phyloP scores from a whole-genome alignment of 345 rosid species.

The Populus alba region DNA sequence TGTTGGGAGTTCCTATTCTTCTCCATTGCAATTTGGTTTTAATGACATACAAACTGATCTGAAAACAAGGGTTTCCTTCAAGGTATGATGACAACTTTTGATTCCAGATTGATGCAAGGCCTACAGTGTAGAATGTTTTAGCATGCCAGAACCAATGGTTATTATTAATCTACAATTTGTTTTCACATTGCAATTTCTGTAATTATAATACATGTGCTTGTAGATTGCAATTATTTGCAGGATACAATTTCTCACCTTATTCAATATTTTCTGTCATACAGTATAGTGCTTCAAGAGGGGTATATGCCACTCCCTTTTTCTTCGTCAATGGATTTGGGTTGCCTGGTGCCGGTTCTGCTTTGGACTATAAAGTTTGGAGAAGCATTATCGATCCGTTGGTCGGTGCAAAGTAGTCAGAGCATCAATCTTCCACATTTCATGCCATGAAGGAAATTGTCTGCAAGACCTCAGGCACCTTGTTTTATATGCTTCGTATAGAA shows the following conservation, averaged over 20 bases:
- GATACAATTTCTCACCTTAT: neutral
- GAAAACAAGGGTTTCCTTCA: slow-evolving; percentile 71
- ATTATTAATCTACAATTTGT: neutral
- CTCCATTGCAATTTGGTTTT: slow-evolving; percentile 56
- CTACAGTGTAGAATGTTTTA: no score
- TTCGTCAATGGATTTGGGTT: slow-evolving; percentile 67
- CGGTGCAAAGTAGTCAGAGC: slow-evolving; percentile 8
- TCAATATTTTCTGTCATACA: slow-evolving; percentile 28
- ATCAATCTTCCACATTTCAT: slow-evolving; percentile 4
- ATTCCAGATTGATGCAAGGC: neutral
- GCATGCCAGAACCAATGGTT: neutral
- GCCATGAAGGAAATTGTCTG: neutral
- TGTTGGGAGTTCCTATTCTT: slow-evolving; percentile 52
- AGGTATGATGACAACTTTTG: slow-evolving; percentile 41
- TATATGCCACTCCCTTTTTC: slow-evolving; percentile 68
- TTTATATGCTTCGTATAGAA: neutral
- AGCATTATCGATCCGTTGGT: slow-evolving; percentile 61
- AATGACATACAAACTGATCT: slow-evolving; percentile 53
- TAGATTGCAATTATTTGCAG: neutral
- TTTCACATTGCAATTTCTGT: neutral
- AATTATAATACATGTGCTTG: no score
- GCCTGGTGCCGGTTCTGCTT: slow-evolving; percentile 49
- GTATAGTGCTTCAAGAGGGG: slow-evolving; percentile 73
- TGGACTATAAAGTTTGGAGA: slow-evolving; percentile 57
- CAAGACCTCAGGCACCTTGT: neutral